These are phyloP conservation scores for Tagetes patula DNA, from an alignment of 129 eudicot species.

Conservation along the genomic window DNA sequence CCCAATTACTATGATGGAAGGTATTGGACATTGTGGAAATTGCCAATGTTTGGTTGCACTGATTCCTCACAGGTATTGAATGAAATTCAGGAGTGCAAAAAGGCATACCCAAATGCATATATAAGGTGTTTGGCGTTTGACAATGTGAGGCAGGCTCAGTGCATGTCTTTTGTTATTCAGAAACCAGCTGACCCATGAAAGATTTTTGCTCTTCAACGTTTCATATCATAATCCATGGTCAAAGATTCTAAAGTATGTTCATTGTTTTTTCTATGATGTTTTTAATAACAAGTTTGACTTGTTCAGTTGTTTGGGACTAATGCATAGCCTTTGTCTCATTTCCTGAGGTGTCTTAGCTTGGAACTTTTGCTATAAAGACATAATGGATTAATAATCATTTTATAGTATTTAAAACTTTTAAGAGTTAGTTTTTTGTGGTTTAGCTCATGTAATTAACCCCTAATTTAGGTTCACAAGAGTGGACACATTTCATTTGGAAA, in stretches of 20 bases:
- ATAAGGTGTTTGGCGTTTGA: slow-evolving; percentile 68
- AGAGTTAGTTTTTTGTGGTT: not conserved
- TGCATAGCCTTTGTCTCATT: not conserved
- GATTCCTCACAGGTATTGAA: slow-evolving; percentile 56
- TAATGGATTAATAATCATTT: not conserved
- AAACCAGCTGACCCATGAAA: slow-evolving; percentile 38
- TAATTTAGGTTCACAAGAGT: not conserved
- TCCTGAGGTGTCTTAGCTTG: not conserved
- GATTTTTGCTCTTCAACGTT: slow-evolving; percentile 7
- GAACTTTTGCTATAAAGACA: not conserved
- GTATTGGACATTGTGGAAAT: slow-evolving; percentile 68
- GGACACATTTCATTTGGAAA: not conserved
- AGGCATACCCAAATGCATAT: slow-evolving; percentile 54
- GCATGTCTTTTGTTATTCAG: slow-evolving; percentile 65
- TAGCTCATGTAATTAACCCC: not conserved
- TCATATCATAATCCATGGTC: slow-evolving; percentile 21
- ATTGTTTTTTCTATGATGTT: slow-evolving; percentile 10
- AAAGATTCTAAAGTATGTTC: slow-evolving; percentile 28
- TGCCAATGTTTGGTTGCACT: slow-evolving; percentile 71
- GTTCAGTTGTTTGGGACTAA: slow-evolving; percentile 33
- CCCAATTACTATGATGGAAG: slow-evolving; percentile 72
- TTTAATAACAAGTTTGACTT: slow-evolving; percentile 18
- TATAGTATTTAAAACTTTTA: not conserved
- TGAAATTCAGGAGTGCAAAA: slow-evolving; percentile 59
- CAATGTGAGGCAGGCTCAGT: slow-evolving; percentile 52